Evolutionary conservation across 129 eudicot species (phyloP).

Genomic region (Heracleum sosnowskyi): DNA sequence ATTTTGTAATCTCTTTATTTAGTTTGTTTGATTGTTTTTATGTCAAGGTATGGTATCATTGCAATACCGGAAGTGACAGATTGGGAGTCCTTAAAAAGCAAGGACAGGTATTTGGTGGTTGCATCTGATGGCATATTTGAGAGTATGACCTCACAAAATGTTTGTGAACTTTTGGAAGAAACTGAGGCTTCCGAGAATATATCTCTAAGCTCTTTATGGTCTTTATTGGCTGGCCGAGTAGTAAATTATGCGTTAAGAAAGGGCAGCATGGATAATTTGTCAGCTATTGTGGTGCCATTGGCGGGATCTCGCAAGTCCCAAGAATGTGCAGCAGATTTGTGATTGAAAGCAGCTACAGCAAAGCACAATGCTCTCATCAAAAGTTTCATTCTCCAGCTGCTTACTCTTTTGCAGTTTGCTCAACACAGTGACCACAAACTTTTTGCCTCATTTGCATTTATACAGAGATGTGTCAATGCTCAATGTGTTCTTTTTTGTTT

Average conservation of each 20-base stretch:
- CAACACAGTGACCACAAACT: neutral
- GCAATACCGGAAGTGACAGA: constrained; percentile 47
- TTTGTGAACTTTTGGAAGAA: constrained; percentile 45
- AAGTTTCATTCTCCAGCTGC: neutral
- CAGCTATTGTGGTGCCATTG: constrained; percentile 56
- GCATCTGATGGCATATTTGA: constrained; percentile 76
- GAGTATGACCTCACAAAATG: constrained; percentile 39
- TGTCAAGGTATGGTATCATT: constrained; percentile 47
- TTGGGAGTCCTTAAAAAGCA: constrained; percentile 37
- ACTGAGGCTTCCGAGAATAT: constrained; percentile 10
- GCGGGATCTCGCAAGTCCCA: constrained; percentile 9
- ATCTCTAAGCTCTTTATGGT: constrained; percentile 12
- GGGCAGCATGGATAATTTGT: constrained; percentile 68
- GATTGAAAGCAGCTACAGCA: neutral
- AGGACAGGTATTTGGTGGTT: constrained; percentile 45
- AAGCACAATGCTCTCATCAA: neutral
- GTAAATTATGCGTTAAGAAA: constrained; percentile 40
- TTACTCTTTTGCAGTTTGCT: neutral
- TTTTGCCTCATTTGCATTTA: neutral
- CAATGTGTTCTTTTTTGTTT: neutral
- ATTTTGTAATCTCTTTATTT: neutral
- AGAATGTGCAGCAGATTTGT: neutral
- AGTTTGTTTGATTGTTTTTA: neutral
- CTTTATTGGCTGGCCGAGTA: constrained; percentile 38
- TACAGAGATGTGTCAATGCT: neutral